Evolutionary conservation across 208 protist species (phyloP), one percentile per base, ranked within the genome.

Genomic region (Wallacemonas sp.): DNA sequence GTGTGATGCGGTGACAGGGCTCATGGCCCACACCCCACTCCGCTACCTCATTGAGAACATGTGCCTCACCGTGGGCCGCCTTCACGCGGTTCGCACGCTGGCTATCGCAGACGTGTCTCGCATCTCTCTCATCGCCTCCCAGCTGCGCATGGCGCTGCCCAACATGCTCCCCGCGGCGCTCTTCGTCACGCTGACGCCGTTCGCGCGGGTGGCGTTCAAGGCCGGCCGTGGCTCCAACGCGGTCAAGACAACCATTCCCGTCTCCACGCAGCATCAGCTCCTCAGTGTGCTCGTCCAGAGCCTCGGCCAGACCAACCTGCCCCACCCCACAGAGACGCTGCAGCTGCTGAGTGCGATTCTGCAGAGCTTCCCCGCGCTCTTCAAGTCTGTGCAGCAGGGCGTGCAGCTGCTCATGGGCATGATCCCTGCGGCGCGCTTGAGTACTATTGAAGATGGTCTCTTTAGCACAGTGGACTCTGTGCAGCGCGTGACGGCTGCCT

Each of bases 201-300:
- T 96, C 65, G 72, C 76, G 33, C 66, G 65, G n/a, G 84, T 92
- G 17, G 88, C 88, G 34, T 96, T 96, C 75, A 93, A 90, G 73
- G 80, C 82, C 19, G 85, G 88, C 27, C 75, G 84, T 45, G 91
- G 86, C 31, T 58, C 70, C 60, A 87, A 90, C 68, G 86, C 84
- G 26, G 36, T 84, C 19, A 78, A 80, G 30, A 94, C 87, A 24
- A 93, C 90, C 2, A 96, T 96, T 66, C 82, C 84, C 28, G 70
- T 96, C 36, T 75, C 91, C 24, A 94, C 91, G 45, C 91, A 94
- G 77, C 91, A 96, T 55, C 91, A 96, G 74, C 59, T 94, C 34
- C 74, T 96, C 44, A 80, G 88, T 55, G 62, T 96, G 58, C 69
- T 96, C 22, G 75, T 92, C 44, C 84, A 94, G 60, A 96, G 90